Evolutionary conservation across 495 filamentous ascomycete species (phyloP).

Genomic region (Penicillium mononematosum): DNA sequence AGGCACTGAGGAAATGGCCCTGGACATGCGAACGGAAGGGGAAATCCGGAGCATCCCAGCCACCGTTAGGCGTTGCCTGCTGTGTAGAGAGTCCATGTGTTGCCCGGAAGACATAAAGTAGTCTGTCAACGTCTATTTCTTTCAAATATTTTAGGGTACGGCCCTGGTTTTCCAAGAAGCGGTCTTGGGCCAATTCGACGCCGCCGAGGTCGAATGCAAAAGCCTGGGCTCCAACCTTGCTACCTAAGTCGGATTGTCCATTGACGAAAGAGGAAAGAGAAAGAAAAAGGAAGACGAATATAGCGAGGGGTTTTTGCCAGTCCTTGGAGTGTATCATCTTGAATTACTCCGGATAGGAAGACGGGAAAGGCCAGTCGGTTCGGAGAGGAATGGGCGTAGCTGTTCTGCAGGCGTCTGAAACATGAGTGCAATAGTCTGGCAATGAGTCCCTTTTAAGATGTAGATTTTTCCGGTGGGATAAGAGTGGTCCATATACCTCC

Average conservation of each 20-base stretch:
- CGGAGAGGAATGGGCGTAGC: background rate
- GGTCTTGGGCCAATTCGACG: background rate
- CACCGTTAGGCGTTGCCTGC: slow-evolving; percentile 1
- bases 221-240: background rate
- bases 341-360: background rate
- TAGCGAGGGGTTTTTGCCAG: background rate
- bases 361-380: background rate
- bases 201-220: slow-evolving; percentile 1
- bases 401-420: background rate
- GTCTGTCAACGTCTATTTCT: slow-evolving; percentile 3
- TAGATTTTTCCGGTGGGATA: slow-evolving; percentile 2
- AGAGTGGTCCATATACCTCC: no score
- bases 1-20: slow-evolving; percentile 5
- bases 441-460: background rate
- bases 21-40: slow-evolving; percentile 3
- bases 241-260: background rate
- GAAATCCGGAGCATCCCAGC: slow-evolving; percentile 4
- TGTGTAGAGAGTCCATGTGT: background rate
- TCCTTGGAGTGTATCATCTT: background rate
- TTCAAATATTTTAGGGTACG: slow-evolving; percentile 1
- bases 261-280: background rate
- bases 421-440: background rate
- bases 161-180: background rate
- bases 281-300: background rate
- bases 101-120: background rate